Evolutionary conservation across 768 basidiomycete species (phyloP).

Genomic region (Lactifluus piperatus): DNA sequence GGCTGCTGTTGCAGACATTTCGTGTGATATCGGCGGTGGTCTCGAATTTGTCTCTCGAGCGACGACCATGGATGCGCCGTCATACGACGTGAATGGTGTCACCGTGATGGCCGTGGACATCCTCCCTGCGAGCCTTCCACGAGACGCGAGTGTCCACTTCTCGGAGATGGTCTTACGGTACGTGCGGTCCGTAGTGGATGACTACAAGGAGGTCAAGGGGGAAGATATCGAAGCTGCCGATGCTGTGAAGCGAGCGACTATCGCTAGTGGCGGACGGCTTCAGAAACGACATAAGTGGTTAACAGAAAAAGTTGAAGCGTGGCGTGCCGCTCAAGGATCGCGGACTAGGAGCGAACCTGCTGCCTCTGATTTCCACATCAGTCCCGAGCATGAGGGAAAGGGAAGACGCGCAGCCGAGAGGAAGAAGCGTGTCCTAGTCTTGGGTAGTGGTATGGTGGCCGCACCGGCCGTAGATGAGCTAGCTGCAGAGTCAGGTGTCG

Average conservation of each 20-base stretch:
- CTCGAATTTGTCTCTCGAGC: constrained; percentile 73
- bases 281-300: constrained; percentile 51
- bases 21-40: constrained; percentile 86
- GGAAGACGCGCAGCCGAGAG: constrained; percentile 5
- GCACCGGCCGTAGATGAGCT: constrained; percentile 79
- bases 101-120: constrained; percentile 90
- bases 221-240: constrained; percentile 26
- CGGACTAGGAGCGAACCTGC: background rate
- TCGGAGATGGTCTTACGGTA: constrained; percentile 60
- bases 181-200: constrained; percentile 44
- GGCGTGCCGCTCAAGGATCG: constrained; percentile 22
- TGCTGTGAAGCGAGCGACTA: constrained; percentile 62
- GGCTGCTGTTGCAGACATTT: constrained; percentile 76
- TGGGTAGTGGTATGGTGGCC: constrained; percentile 96
- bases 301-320: constrained; percentile 39
- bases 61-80: constrained; percentile 72
- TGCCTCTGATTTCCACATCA: background rate
- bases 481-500: constrained; percentile 49
- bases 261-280: constrained; percentile 53
- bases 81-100: constrained; percentile 54
- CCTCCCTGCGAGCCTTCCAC: constrained; percentile 74
- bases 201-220: constrained; percentile 26
- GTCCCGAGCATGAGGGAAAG: background rate
- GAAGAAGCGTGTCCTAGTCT: constrained; percentile 65
- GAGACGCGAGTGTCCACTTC: constrained; percentile 76